Conservation (phyloP, 495 filamentous ascomycete genomes). For the Penicillium pancosmium region DNA sequence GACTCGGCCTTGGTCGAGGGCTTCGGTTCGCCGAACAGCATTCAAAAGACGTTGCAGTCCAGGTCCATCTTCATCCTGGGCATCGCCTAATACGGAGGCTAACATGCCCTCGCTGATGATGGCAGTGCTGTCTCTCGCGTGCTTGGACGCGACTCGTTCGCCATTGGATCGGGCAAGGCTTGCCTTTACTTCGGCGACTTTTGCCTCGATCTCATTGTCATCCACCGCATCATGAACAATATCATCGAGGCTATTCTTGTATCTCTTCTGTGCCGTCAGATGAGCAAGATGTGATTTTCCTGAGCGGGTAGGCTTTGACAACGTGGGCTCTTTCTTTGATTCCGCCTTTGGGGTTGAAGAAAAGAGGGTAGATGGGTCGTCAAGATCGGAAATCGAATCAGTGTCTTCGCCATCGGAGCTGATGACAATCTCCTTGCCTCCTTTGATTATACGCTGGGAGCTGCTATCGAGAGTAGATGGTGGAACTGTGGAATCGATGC, state of each 20-base stretch:
- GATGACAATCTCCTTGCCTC: constrained; percentile 59
- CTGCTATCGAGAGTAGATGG: constrained; percentile 23
- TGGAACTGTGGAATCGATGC: constrained; percentile 14
- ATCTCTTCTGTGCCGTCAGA: constrained; percentile 47
- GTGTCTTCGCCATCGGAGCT: constrained; percentile 71
- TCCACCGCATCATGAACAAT: constrained; percentile 62
- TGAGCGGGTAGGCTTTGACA: constrained; percentile 19
- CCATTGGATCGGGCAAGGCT: constrained; percentile 32
- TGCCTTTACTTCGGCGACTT: constrained; percentile 55
- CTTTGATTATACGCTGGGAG: constrained; percentile 49
- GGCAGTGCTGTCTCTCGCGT: constrained; percentile 16
- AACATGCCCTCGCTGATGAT: constrained; percentile 51
- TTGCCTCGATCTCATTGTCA: constrained; percentile 59
- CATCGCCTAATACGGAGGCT: constrained; percentile 45
- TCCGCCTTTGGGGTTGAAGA: constrained; percentile 23
- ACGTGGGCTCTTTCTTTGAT: constrained; percentile 4
- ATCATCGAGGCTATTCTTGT: constrained; percentile 68
- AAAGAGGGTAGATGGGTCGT: constrained; percentile 45
- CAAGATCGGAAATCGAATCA: constrained; percentile 58
- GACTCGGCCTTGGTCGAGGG: constrained; percentile 56
- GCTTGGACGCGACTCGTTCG: neutral
- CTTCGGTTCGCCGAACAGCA: constrained; percentile 77
- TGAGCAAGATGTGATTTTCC: constrained; percentile 8
- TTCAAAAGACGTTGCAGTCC: constrained; percentile 61
- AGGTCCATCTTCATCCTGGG: constrained; percentile 52